Conservation (phyloP, 2,329 filamentous ascomycete species). For the Clonostachys sp. region DNA sequence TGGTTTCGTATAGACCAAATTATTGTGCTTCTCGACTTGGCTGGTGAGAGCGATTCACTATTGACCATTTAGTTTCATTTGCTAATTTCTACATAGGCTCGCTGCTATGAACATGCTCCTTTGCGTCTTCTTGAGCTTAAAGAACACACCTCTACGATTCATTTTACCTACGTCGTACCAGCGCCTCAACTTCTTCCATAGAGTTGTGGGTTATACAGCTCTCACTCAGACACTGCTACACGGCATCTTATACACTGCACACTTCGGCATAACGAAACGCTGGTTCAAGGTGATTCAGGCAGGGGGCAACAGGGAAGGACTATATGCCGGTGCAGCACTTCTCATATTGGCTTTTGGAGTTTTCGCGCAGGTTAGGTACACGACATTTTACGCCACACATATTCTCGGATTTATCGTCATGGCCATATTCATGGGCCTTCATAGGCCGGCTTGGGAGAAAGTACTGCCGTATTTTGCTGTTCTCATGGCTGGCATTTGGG, state of each 20-base stretch:
- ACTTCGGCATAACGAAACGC: conserved; percentile 14
- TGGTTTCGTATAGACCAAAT: conserved; percentile 5
- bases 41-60: conserved; percentile 6
- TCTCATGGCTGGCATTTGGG: conserved; percentile 33
- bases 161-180: conserved; percentile 28
- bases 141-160: conserved; percentile 38
- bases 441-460: conserved; percentile 33
- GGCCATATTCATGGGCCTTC: conserved; percentile 32
- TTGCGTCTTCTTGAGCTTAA: conserved; percentile 38
- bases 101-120: conserved; percentile 31
- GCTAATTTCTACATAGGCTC: conserved; percentile 28
- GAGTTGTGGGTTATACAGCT: conserved; percentile 35
- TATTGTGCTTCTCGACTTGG: conserved; percentile 11
- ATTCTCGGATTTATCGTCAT: conserved; percentile 32
- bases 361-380: conserved; percentile 33
- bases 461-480: conserved; percentile 29
- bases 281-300: neutral
- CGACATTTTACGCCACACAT: conserved; percentile 40
- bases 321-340: conserved; percentile 24
- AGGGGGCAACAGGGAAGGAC: neutral
- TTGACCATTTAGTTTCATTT: neutral
- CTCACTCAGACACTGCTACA: conserved; percentile 29
- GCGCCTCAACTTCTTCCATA: conserved; percentile 40
- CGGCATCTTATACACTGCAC: conserved; percentile 19
- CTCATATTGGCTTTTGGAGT: conserved; percentile 25